phyloP scores from a whole-genome alignment of 106 monocot genomes.

The Dioscorea alata region DNA sequence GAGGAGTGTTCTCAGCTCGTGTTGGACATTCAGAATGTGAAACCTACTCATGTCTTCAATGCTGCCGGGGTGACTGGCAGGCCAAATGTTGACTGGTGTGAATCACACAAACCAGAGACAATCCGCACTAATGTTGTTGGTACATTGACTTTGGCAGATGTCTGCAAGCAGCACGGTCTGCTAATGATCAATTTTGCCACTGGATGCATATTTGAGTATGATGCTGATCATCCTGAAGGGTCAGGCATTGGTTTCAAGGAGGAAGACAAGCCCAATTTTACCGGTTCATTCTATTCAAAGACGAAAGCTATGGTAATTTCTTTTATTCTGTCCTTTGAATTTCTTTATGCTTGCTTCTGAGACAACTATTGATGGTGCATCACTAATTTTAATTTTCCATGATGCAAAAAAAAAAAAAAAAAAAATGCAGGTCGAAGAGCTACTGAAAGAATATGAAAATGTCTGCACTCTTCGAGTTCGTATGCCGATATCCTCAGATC shows the following conservation, averaged over 20 bases:
- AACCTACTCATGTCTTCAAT: constrained; percentile 60
- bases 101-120: constrained; percentile 1
- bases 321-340: background rate
- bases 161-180: constrained; percentile 37
- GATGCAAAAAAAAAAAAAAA: background rate
- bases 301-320: constrained; percentile 53
- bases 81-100: background rate
- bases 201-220: constrained; percentile 58
- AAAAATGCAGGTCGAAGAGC: constrained; percentile 34
- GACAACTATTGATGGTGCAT: background rate
- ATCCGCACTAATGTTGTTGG: background rate
- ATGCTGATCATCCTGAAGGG: constrained; percentile 40
- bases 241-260: constrained; percentile 57
- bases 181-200: constrained; percentile 58
- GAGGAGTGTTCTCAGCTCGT: constrained; percentile 33
- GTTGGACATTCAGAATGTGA: constrained; percentile 37
- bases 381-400: background rate
- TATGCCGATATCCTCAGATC: constrained; percentile 46
- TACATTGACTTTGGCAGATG: constrained; percentile 14
- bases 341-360: background rate
- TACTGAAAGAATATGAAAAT: constrained; percentile 46
- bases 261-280: constrained; percentile 49
- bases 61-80: constrained; percentile 36
- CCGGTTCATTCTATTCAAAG: constrained; percentile 55
- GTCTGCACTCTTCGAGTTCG: constrained; percentile 44